Evolutionary conservation across 768 basidiomycete genomes (phyloP).

Genomic region (Phylloporus rhodoxanthus): DNA sequence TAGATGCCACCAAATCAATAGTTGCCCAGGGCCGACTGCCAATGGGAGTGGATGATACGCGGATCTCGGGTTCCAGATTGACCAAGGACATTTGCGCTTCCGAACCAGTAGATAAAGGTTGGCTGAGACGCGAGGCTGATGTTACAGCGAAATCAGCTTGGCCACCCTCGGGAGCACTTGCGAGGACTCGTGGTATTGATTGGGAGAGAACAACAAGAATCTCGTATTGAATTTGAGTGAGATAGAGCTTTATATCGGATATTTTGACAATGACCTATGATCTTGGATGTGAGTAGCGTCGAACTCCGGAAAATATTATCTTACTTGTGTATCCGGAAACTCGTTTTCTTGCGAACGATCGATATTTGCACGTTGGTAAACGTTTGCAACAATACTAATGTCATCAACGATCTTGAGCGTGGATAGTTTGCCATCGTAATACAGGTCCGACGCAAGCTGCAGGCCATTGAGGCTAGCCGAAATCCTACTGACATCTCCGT

Average conservation of each 20-base stretch:
- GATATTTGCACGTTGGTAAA: slow-evolving; percentile 56
- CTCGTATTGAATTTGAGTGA: slow-evolving; percentile 81
- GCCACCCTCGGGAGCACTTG: slow-evolving; percentile 40
- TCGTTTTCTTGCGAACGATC: slow-evolving; percentile 47
- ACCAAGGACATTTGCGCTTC: slow-evolving; percentile 7
- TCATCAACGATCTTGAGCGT: slow-evolving; percentile 87
- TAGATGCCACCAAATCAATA: slow-evolving; percentile 65
- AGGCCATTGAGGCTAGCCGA: slow-evolving; percentile 77
- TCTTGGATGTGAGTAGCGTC: slow-evolving; percentile 6
- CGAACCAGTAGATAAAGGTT: neutral
- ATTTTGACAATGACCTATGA: slow-evolving; percentile 62
- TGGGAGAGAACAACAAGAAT: slow-evolving; percentile 60
- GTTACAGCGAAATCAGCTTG: slow-evolving; percentile 26
- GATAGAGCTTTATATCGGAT: slow-evolving; percentile 76
- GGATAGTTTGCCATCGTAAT: slow-evolving; percentile 42
- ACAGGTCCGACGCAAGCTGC: slow-evolving; percentile 68
- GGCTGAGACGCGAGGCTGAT: slow-evolving; percentile 5
- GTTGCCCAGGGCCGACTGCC: slow-evolving; percentile 48
- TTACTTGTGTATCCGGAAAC: slow-evolving; percentile 73
- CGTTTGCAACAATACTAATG: slow-evolving; percentile 65
- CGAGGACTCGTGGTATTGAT: slow-evolving; percentile 64
- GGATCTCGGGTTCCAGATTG: slow-evolving; percentile 53
- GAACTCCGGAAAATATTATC: slow-evolving; percentile 1
- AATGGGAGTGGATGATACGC: slow-evolving; percentile 20
- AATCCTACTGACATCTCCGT: slow-evolving; percentile 50